Percentiles rank a stretch among this genome's conserved stretches.
Evolutionary conservation across 139 green algal genomes (phyloP).

Genomic region (Coelastrella sp.): DNA sequence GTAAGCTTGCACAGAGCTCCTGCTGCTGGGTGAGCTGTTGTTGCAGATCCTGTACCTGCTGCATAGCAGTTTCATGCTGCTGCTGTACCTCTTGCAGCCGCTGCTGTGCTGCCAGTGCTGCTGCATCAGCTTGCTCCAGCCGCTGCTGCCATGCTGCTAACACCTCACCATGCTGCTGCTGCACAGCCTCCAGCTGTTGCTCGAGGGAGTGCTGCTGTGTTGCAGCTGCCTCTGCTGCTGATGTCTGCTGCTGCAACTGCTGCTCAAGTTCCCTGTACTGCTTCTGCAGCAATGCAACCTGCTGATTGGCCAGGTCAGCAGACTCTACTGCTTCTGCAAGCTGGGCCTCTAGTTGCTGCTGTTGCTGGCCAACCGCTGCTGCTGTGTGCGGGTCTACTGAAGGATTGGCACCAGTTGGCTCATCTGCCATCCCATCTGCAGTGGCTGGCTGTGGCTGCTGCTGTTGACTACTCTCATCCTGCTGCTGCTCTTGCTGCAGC

Average conservation of each 20-base stretch:
- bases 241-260: not conserved
- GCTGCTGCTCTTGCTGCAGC: not conserved
- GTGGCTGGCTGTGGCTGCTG: too few species aligned
- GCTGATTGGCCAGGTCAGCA: conserved; percentile 17
- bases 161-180: conserved; percentile 46
- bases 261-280: conserved; percentile 10
- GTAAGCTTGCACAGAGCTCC: not conserved
- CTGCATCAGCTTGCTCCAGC: conserved; percentile 35
- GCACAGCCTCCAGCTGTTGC: not conserved
- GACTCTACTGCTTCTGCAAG: conserved; percentile 5
- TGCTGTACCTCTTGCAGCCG: conserved; percentile 8
- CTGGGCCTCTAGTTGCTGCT: not conserved
- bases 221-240: conserved; percentile 8
- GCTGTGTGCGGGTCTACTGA: too few species aligned
- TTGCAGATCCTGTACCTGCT: not conserved
- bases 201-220: not conserved
- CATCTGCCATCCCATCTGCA: too few species aligned
- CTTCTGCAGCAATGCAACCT: not conserved
- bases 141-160: conserved; percentile 29
- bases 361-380: conserved; percentile 20
- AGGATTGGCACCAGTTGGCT: too few species aligned
- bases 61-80: not conserved
- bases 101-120: conserved; percentile 24
- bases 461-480: not conserved
- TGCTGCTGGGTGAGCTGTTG: conserved; percentile 24